A percentile compares a stretch with the other conserved stretches of the same genome.
Conservation (phyloP, 805 yeast genomes). For the Grigorovia yakushimaensis region DNA sequence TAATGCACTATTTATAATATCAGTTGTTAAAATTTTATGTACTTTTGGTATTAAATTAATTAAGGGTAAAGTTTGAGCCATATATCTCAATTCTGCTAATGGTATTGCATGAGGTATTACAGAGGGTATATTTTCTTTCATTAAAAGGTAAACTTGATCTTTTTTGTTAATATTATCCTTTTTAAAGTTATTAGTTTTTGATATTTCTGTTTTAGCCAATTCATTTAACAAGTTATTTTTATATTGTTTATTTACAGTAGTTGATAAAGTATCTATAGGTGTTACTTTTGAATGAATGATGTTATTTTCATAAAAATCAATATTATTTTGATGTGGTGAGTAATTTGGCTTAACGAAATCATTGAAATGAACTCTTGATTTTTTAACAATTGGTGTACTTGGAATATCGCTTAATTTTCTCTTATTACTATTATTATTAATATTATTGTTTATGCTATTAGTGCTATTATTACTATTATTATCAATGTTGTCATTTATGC, state of each 20-base stretch:
- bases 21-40: slow-evolving; percentile 79
- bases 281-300: neutral
- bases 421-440: neutral
- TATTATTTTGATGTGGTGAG: neutral
- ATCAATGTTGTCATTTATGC: neutral
- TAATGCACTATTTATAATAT: slow-evolving; percentile 72
- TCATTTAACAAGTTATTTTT: neutral
- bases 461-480: no score
- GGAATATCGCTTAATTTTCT: neutral
- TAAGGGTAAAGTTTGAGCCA: slow-evolving; percentile 80
- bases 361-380: slow-evolving; percentile 2
- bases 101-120: slow-evolving; percentile 52
- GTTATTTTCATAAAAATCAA: neutral
- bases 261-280: neutral
- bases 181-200: slow-evolving; percentile 18
- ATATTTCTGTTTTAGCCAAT: neutral
- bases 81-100: slow-evolving; percentile 74
- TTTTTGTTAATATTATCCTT: slow-evolving; percentile 34
- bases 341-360: neutral
- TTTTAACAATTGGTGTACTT: neutral
- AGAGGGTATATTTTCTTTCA: slow-evolving; percentile 45
- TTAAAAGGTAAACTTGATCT: slow-evolving; percentile 36
- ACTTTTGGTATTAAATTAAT: slow-evolving; percentile 73
- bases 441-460: neutral
- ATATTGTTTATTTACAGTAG: neutral